Conservation (phyloP, 73 alveolate genomes). For the Symbiodinium natans region DNA sequence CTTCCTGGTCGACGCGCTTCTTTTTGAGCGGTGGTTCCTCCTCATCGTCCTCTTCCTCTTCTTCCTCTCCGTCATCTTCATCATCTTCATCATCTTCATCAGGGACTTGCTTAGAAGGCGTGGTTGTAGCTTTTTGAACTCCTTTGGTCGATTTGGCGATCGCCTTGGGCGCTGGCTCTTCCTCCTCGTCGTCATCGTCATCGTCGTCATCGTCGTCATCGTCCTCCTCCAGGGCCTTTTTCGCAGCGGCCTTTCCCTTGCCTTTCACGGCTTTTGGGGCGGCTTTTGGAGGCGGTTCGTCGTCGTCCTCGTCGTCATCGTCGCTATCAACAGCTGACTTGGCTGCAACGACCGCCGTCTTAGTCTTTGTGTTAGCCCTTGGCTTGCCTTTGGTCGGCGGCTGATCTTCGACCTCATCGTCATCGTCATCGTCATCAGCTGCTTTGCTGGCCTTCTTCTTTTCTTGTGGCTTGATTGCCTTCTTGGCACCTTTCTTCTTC, state of each 20-base stretch:
- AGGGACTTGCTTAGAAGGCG: neutral
- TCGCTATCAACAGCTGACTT: constrained; percentile 19
- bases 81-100: constrained; percentile 35
- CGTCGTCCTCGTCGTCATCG: constrained; percentile 51
- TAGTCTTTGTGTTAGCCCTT: constrained; percentile 36
- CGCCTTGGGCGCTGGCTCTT: constrained; percentile 21
- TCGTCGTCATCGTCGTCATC: constrained; percentile 70
- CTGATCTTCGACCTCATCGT: neutral
- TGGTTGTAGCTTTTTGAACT: neutral
- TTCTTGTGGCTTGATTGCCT: neutral
- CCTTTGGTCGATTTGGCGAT: too few species aligned
- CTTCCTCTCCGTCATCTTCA: constrained; percentile 29
- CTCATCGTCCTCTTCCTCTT: constrained; percentile 56
- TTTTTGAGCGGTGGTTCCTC: constrained; percentile 34
- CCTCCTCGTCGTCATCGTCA: constrained; percentile 68
- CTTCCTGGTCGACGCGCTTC: constrained; percentile 30
- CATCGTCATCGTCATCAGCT: neutral
- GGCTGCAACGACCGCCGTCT: constrained; percentile 5
- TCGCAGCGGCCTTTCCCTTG: constrained; percentile 15
- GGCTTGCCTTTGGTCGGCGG: neutral
- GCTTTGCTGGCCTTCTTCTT: neutral
- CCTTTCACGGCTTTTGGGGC: constrained; percentile 9
- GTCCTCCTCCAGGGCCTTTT: constrained; percentile 32
- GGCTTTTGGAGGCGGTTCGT: constrained; percentile 33
- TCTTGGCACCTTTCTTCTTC: too few species aligned